Evolutionary conservation across 306 rosid genomes (phyloP).

Genomic region (Casuarina equisetifolia): DNA sequence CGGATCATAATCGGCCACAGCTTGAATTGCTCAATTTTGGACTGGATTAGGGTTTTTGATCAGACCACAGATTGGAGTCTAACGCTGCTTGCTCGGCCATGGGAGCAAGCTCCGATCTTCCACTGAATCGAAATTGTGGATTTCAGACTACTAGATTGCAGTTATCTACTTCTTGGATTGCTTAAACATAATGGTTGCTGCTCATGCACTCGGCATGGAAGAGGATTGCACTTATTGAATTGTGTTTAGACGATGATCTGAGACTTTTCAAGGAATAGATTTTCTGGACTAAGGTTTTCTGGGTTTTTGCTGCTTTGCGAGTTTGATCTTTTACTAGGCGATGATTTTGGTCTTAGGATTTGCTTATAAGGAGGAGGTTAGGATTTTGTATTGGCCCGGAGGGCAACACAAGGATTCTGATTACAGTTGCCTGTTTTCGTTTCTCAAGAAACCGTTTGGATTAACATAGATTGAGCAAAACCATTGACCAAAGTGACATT

Average conservation of each 20-base stretch:
- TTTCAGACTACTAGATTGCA: constrained; percentile 36
- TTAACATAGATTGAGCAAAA: constrained; percentile 44
- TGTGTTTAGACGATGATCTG: constrained; percentile 43
- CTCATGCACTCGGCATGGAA: constrained; percentile 59
- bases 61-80: constrained; percentile 25
- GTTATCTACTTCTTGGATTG: constrained; percentile 50
- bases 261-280: constrained; percentile 21
- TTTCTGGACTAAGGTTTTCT: constrained; percentile 30
- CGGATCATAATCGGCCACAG: constrained; percentile 46
- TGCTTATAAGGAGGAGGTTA: constrained; percentile 38
- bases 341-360: constrained; percentile 43
- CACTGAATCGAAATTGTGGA: constrained; percentile 29
- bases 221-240: constrained; percentile 57
- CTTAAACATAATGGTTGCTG: constrained; percentile 44
- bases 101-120: constrained; percentile 42
- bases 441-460: constrained; percentile 45
- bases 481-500: constrained; percentile 17
- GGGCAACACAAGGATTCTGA: constrained; percentile 40
- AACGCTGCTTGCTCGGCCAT: constrained; percentile 27
- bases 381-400: constrained; percentile 41
- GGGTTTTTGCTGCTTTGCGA: constrained; percentile 27
- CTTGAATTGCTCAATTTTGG: constrained; percentile 30
- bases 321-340: constrained; percentile 31
- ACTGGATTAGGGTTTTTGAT: constrained; percentile 48
- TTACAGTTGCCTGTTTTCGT: constrained; percentile 45